Conservation (phyloP, 2,329 filamentous ascomycete genomes). For the Diaporthe aspalathi region DNA sequence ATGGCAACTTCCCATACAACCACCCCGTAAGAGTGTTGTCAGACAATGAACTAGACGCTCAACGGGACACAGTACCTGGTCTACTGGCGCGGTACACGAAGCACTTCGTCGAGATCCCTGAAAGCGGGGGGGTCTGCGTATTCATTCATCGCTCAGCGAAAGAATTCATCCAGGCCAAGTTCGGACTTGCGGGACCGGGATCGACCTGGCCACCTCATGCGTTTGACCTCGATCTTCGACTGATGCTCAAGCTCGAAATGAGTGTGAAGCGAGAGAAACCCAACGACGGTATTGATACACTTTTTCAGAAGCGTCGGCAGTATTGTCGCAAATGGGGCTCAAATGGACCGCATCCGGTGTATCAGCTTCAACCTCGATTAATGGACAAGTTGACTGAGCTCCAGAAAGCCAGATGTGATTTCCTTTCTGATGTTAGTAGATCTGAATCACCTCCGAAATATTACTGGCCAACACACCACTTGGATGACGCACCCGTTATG, state of each 20-base stretch:
- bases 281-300: not conserved
- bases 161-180: not conserved
- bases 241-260: not conserved
- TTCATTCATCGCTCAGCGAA: not conserved
- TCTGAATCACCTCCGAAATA: not conserved
- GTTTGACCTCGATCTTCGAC: not conserved
- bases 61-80: not conserved
- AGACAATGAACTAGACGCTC: not conserved
- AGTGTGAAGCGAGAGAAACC: not conserved
- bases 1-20: not conserved
- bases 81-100: not conserved
- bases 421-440: not conserved
- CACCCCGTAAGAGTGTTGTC: no score
- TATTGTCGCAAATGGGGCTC: not conserved
- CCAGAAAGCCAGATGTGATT: not conserved
- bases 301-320: not conserved
- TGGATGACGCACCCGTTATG: not conserved
- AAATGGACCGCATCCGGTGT: not conserved
- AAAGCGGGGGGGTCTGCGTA: no score
- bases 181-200: not conserved
- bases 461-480: not conserved
- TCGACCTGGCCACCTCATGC: no score
- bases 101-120: not conserved
- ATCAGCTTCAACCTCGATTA: not conserved
- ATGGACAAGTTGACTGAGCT: not conserved